Percentiles rank a stretch among this genome's conserved stretches.
These are phyloP conservation scores for Bifiguratus adelaidae DNA, from an alignment of 192 early-diverging fungal genomes.

Conservation along the genomic window DNA sequence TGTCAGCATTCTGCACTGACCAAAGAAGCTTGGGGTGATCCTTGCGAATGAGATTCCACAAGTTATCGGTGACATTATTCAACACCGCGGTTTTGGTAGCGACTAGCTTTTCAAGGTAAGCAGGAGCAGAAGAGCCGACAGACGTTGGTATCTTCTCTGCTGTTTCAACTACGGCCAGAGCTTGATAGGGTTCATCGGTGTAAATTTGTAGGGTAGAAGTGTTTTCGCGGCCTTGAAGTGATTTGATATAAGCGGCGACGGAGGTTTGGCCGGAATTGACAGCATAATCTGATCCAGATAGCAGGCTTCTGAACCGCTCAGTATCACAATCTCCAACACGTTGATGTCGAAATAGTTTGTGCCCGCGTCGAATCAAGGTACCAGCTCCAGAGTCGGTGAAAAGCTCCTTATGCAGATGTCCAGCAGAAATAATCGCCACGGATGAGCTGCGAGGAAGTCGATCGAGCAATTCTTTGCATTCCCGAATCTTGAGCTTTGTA, in stretches of 20 bases:
- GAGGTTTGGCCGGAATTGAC: slow-evolving; percentile 53
- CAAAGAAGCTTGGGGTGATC: slow-evolving; percentile 80
- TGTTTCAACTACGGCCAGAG: slow-evolving; percentile 72
- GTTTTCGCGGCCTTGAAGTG: slow-evolving; percentile 44
- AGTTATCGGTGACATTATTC: slow-evolving; percentile 95
- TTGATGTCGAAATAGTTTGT: slow-evolving; percentile 71
- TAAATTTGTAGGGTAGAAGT: slow-evolving; percentile 62
- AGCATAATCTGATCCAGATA: slow-evolving; percentile 64
- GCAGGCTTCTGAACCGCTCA: slow-evolving; percentile 69
- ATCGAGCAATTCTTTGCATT: slow-evolving; percentile 96
- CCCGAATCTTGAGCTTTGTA: slow-evolving; percentile 93
- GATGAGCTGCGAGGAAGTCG: slow-evolving; percentile 94
- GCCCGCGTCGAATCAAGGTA: slow-evolving; percentile 92
- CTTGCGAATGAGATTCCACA: slow-evolving; percentile 81
- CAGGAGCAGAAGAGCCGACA: no score
- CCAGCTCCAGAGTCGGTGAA: slow-evolving; percentile 98
- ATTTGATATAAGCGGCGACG: slow-evolving; percentile 64
- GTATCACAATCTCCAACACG: slow-evolving; percentile 60
- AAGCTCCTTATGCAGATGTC: slow-evolving; percentile 97
- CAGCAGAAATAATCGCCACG: slow-evolving; percentile 97
- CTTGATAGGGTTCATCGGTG: slow-evolving; percentile 90
- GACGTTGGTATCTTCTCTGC: slow-evolving; percentile 21
- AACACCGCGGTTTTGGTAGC: slow-evolving; percentile 74
- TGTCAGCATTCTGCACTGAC: slow-evolving; percentile 65
- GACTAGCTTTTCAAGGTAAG: slow-evolving; percentile 86